These are phyloP conservation scores for Cercospora zeae-maydis DNA, from an alignment of 2,329 filamentous ascomycete genomes.

Conservation along the genomic window DNA sequence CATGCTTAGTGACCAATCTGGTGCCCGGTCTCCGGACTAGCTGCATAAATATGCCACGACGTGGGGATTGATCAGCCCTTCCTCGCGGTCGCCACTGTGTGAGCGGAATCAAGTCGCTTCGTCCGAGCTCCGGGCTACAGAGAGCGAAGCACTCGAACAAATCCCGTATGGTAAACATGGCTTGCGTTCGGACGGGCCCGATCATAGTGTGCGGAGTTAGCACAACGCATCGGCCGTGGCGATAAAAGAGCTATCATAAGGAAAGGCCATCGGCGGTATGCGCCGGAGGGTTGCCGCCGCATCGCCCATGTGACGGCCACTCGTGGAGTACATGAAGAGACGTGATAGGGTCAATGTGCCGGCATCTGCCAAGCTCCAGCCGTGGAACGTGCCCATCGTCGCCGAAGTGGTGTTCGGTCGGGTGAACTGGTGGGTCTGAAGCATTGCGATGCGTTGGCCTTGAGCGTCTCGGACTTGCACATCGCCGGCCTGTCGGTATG, in stretches of 20 bases:
- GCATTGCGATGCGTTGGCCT: background rate
- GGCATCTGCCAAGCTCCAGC: background rate
- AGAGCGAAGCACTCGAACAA: background rate
- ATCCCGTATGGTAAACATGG: background rate
- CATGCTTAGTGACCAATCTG: background rate
- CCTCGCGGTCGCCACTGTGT: background rate
- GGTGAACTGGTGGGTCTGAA: background rate
- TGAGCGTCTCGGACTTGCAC: background rate
- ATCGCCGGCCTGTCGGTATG: background rate
- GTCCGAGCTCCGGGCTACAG: background rate
- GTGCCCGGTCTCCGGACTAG: background rate
- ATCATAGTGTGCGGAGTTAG: background rate
- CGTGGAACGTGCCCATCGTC: background rate
- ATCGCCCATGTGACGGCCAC: background rate
- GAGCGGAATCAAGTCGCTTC: background rate
- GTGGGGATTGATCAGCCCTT: background rate
- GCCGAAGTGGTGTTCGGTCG: background rate
- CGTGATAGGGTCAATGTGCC: background rate
- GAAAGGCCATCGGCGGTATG: background rate
- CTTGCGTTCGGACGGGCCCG: background rate
- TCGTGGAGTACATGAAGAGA: background rate
- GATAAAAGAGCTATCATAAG: background rate
- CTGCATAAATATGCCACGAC: background rate
- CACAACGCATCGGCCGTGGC: background rate
- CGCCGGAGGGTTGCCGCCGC: background rate